Evolutionary conservation across 441 rosid genomes (phyloP), one percentile per base, ranked within the genome.

Genomic region (Mallotus japonicus): DNA sequence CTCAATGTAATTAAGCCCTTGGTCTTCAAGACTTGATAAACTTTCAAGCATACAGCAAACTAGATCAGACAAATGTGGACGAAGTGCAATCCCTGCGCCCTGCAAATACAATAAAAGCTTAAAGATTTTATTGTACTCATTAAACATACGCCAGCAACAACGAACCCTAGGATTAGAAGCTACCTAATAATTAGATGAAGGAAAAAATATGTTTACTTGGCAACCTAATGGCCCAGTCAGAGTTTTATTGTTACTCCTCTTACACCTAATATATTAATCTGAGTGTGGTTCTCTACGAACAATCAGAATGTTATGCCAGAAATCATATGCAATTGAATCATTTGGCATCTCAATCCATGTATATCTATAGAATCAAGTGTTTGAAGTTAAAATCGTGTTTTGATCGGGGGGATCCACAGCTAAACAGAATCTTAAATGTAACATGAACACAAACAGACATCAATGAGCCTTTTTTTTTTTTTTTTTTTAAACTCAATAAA

Each of bases 31-130:
- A 85, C 98, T 93, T 69, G 99, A 93, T 79, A 95, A 88, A 83
- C 99, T 89, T 90, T 95, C 99, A 85, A 95, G 87, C 99, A 93
- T 95, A 87, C 99, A 95, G 70, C 95, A 95, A 66, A 95, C 96
- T 77, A 95, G 82, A 79, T 95, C 95, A 44, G 99, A 77, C 79
- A 92, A 75, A 83, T 95, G 96, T 60, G 98, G 93, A 80, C 98
- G 96, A 73, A 95, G 87, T 60, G 98, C 92, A 73, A 85, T 53
- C 65, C 99, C 98, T 53, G 99, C 99, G 79, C 98, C 96, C 99
- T 95, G 80, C 55, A 74, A 73, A 75, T 59, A 61, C 24, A 17
- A 70, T 46, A 63, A 75, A 60, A 44, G 55, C 28, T 37, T 37
- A 37, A 37, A 37, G 6, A 37, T 19, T 32, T 56, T n/a, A 28